These are phyloP conservation scores for Saccharomycopsis hybrid DNA, from an alignment of 1,139 yeast species.

Conservation along the genomic window DNA sequence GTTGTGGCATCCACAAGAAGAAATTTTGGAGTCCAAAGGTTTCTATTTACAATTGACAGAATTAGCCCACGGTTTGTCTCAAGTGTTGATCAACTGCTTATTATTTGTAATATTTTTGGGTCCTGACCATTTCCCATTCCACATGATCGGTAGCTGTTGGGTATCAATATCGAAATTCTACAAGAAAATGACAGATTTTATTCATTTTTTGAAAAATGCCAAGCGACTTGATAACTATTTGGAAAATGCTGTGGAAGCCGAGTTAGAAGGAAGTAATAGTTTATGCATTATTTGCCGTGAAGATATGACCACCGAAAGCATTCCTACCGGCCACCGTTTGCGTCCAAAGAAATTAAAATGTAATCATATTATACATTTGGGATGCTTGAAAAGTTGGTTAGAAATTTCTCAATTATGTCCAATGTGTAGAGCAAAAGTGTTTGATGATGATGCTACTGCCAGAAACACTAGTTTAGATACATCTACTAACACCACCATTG, in stretches of 20 bases:
- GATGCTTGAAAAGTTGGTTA: conserved; percentile 90
- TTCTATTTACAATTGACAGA: conserved; percentile 55
- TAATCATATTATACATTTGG: conserved; percentile 83
- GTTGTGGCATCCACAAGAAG: conserved; percentile 47
- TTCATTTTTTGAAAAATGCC: conserved; percentile 53
- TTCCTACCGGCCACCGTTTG: conserved; percentile 35
- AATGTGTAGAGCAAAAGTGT: conserved; percentile 76
- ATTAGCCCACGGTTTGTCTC: conserved; percentile 39
- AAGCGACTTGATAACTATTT: conserved; percentile 61
- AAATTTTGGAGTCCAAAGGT: conserved; percentile 69
- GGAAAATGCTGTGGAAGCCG: conserved; percentile 52
- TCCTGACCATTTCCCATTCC: conserved; percentile 53
- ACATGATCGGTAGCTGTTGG: conserved; percentile 62
- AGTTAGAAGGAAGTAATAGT: conserved; percentile 48
- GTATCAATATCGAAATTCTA: conserved; percentile 45
- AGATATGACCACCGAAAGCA: conserved; percentile 51
- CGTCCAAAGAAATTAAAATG: conserved; percentile 74
- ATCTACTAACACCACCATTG: too few relatives aligned
- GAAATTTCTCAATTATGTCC: conserved; percentile 92
- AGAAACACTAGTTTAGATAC: not conserved
- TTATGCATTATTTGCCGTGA: conserved; percentile 83
- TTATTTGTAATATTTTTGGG: conserved; percentile 41
- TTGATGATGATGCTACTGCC: conserved; percentile 28
- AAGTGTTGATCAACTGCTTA: conserved; percentile 43
- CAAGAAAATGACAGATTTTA: conserved; percentile 45